Conservation (phyloP, 192 early-diverging fungal species). For the Backusella mclennaniae region DNA sequence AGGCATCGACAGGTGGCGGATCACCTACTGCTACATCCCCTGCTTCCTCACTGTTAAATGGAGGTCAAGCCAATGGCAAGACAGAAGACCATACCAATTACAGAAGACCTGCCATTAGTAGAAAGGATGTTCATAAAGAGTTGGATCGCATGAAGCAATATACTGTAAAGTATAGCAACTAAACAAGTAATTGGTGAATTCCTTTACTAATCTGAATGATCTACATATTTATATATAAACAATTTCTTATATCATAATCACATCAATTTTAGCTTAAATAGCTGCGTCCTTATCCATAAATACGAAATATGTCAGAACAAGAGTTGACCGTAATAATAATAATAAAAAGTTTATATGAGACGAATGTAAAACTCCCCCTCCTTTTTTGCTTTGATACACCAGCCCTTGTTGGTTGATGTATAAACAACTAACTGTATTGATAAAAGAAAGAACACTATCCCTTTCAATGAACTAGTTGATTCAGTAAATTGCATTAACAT, state of each 20-base stretch:
- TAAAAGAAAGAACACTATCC: too few relatives aligned
- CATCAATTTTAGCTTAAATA: too few relatives aligned
- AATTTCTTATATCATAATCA: too few relatives aligned
- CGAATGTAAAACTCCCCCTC: too few relatives aligned
- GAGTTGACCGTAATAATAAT: too few relatives aligned
- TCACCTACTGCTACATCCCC: background rate
- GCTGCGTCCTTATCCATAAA: too few relatives aligned
- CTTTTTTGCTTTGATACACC: too few relatives aligned
- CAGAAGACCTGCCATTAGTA: slow-evolving; percentile 18
- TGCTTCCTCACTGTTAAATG: background rate
- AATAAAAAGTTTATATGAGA: background rate
- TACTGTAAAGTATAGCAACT: slow-evolving; percentile 9
- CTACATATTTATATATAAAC: too few relatives aligned
- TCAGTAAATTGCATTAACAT: too few relatives aligned
- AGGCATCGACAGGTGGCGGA: slow-evolving; percentile 25
- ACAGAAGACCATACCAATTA: slow-evolving; percentile 11
- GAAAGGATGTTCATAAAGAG: slow-evolving; percentile 38
- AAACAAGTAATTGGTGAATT: background rate
- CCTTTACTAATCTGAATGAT: too few relatives aligned
- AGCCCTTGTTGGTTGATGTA: background rate
- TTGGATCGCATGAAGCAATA: slow-evolving; percentile 31
- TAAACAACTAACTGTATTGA: background rate
- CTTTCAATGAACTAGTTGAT: too few relatives aligned
- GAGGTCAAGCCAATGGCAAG: background rate
- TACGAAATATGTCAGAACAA: too few relatives aligned